Base-by-base conservation (phyloP, 1,284 basidiomycete genomes). In the Fomitiporia mediterranea region DNA sequence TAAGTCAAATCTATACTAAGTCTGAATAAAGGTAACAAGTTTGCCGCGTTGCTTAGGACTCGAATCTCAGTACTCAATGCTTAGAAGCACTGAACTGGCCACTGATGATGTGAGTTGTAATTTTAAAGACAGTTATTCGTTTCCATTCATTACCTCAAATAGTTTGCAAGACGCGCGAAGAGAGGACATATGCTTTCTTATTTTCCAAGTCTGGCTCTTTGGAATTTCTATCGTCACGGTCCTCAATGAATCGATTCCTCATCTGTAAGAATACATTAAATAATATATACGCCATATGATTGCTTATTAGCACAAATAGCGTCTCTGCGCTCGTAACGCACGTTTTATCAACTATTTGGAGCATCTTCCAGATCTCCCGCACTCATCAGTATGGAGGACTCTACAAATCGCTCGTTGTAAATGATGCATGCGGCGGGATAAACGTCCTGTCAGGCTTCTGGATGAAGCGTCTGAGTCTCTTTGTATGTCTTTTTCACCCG, bases 121-220 rank as follows among this genome's bases (percentile, higher is more conserved):
- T 2, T 21, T 43, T 21, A n/a, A n/a, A 4, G n/a, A n/a, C n/a
- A n/a, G n/a, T n/a, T n/a, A n/a, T n/a, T n/a, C n/a, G n/a, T n/a
- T n/a, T n/a, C 23, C 40, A 11, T 43, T 5, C 17, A 9, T 9
- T 43, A 43, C 40, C 4, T 21, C 50, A 65, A 51, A 23, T 30
- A n/a, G n/a, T n/a, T n/a, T 55, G 17, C 35, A 39, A 17, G 44
- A 55, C 23, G 51, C 60, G 15, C 60, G 57, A 15, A 60, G 61
- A 17, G 60, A 62, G 39, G 59, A 63, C 38, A 48, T 60, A n/a
- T 50, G 57, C 28, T 60, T 62, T 19, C 53, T 60, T 8, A 44
- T 55, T 7, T 65, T 61, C 50, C 63, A 61, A 35, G 27, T 62
- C 8, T 63, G 63, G 63, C 55, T 63, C 0, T 42, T 65, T 23